Conservation (phyloP, 257 asterid genomes). For the Gentiana macrophylla region DNA sequence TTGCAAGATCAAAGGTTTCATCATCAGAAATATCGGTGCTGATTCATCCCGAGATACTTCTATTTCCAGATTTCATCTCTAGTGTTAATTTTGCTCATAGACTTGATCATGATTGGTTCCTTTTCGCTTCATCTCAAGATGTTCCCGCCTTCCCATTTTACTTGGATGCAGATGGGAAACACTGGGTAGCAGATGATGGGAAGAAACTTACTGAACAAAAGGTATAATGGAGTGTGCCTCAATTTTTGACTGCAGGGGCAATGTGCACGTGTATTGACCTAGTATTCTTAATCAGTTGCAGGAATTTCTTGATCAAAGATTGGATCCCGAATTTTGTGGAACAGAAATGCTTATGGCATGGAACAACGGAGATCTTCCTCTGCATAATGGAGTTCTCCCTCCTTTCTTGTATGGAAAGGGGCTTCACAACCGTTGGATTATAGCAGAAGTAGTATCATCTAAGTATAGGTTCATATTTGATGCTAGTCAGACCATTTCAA, state of each 20-base stretch:
- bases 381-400: conserved; percentile 81
- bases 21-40: conserved; percentile 61
- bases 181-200: conserved; percentile 42
- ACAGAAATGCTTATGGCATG: conserved; percentile 69
- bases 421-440: conserved; percentile 66
- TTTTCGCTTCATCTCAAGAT: conserved; percentile 41
- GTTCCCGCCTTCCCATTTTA: conserved; percentile 45
- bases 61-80: conserved; percentile 55
- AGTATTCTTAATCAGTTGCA: conserved; percentile 47
- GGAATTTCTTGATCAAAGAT: conserved; percentile 37
- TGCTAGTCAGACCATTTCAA: conserved; percentile 60
- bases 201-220: conserved; percentile 21
- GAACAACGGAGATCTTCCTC: conserved; percentile 78
- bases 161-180: conserved; percentile 44
- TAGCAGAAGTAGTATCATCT: conserved; percentile 67
- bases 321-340: conserved; percentile 22
- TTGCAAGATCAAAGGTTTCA: conserved; percentile 69
- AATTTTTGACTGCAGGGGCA: conserved; percentile 10
- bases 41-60: conserved; percentile 68
- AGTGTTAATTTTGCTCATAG: conserved; percentile 52
- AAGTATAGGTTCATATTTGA: conserved; percentile 73
- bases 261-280: conserved; percentile 12
- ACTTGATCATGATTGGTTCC: conserved; percentile 91
- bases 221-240: conserved; percentile 33
- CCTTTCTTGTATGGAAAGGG: conserved; percentile 77